A percentile compares a stretch with the other conserved stretches of the same genome.
phyloP scores from a whole-genome alignment of 2,329 filamentous ascomycete species.

The Lachnellula subtilissima region DNA sequence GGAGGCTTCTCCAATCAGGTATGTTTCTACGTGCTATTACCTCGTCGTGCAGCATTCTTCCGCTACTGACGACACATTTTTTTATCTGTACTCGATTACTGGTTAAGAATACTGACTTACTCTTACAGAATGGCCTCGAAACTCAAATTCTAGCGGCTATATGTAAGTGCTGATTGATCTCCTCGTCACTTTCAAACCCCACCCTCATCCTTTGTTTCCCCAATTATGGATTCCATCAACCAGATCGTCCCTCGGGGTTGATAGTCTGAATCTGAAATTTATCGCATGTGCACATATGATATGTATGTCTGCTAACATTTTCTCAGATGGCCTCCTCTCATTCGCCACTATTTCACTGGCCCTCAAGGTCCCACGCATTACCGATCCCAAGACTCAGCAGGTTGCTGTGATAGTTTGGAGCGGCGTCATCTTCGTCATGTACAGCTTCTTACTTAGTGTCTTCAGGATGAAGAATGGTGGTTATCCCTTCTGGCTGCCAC shows the following conservation, averaged over 20 bases:
- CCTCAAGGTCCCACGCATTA: conserved; percentile 86
- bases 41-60: not conserved
- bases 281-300: too few relatives aligned
- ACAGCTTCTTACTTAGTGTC: conserved; percentile 89
- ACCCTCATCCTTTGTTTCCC: too few relatives aligned
- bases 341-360: conserved; percentile 90
- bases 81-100: too few relatives aligned
- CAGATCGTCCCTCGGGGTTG: too few relatives aligned
- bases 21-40: not conserved
- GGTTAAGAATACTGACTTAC: not conserved
- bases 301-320: not conserved
- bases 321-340: conserved; percentile 68
- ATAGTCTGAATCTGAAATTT: too few relatives aligned
- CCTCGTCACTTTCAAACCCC: too few relatives aligned
- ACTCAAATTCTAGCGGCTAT: conserved; percentile 92
- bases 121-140: conserved; percentile 66
- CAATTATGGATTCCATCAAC: too few relatives aligned
- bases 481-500: conserved; percentile 91
- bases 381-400: conserved; percentile 71
- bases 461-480: conserved; percentile 94
- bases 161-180: conserved; percentile 57
- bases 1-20: conserved; percentile 83
- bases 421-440: conserved; percentile 70
- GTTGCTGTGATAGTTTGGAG: conserved; percentile 77
- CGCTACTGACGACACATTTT: too few relatives aligned